Base-by-base conservation (phyloP, 129 eudicot genomes). In the Chrysanthemum lavandulifolium region DNA sequence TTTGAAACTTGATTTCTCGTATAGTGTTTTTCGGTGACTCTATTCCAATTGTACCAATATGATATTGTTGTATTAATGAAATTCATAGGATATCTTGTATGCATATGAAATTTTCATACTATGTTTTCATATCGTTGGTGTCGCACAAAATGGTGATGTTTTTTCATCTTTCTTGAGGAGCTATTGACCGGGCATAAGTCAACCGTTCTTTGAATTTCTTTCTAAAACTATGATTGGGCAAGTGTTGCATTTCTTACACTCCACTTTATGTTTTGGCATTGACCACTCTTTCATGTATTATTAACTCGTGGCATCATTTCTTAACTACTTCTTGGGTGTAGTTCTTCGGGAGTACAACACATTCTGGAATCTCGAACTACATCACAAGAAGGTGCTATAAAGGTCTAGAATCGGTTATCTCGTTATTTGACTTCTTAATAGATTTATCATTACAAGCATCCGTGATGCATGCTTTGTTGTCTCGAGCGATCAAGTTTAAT, bases 131-230 rank as follows among this genome's bases (percentile, higher is more conserved):
- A 60, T 4, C n/a, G 56, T 47, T 69, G 16, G 11, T 69, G 33
- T 23, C 15, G 69, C 40, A 64, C 33, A 64, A 45, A 33, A 75
- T 65, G 55, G 66, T 75, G 73, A 58, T 67, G 76, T 51, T 27
- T 27, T 27, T 61, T 43, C 11, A 10, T 2, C 45, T 71, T 68
- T 29, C 61, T 84, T 59, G 89, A n/a, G 96, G 98, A 87, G 81
- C 82, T 92, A 36, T 78, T 92, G 85, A 92, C 98, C 57, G n/a
- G 98, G 83, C 96, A 89, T 73, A 92, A 87, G 66, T 92, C 96
- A 79, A 89, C 95, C 1, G 89, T 89, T 43, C 94, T n/a, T n/a
- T 40, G 96, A 92, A 62, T 92, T 92, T 80, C 95, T 92, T 69
- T 81, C 96, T 33, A 80, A 58, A 92, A 89, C 62, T 92, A 89